A percentile compares a stretch with the other conserved stretches of the same genome.
These are phyloP conservation scores for Dictyostelium firmibasis DNA, from an alignment of 78 protist genomes.

Conservation along the genomic window DNA sequence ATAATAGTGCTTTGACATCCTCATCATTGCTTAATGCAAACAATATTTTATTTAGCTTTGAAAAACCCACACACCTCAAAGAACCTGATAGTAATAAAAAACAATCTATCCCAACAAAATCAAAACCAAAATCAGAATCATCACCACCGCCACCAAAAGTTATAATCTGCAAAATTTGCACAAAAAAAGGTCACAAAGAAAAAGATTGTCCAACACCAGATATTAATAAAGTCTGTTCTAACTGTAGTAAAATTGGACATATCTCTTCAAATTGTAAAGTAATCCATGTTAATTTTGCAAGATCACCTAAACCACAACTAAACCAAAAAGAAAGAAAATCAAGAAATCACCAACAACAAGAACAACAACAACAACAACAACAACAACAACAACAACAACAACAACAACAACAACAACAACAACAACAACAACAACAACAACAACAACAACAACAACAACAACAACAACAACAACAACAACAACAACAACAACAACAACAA, in stretches of 20 bases:
- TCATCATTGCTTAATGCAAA: conserved; percentile 1
- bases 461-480: background rate
- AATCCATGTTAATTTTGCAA: background rate
- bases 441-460: background rate
- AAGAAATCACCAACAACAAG: background rate
- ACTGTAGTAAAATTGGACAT: conserved; percentile 34
- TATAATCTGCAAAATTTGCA: conserved; percentile 5
- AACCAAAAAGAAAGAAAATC: background rate
- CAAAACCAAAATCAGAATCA: background rate
- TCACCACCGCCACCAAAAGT: background rate
- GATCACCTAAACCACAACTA: background rate
- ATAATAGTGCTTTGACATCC: conserved; percentile 14
- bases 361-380: background rate
- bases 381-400: too few species aligned
- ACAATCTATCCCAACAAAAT: background rate
- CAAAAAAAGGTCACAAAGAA: conserved; percentile 15
- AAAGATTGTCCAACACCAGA: conserved; percentile 57
- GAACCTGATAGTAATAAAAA: background rate
- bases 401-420: too few species aligned
- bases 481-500: background rate
- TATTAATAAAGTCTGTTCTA: conserved; percentile 29
- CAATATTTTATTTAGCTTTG: conserved; percentile 32
- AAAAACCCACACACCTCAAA: background rate
- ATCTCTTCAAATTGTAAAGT: conserved; percentile 22
- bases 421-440: background rate